Conservation (phyloP, 1,139 yeast species). For the Yamadazyma songkhlaensis region DNA sequence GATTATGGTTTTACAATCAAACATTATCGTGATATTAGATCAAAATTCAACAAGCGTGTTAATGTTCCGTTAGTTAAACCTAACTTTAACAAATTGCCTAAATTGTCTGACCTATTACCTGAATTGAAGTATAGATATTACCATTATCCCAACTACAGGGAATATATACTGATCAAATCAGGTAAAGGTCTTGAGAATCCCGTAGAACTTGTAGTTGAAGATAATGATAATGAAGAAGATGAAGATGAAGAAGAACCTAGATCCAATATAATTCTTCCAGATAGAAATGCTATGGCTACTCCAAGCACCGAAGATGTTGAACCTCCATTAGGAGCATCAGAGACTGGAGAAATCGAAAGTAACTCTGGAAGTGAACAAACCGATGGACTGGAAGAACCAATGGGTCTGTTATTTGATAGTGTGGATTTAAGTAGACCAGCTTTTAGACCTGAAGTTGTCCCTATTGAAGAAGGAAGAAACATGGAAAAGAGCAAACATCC, state of each 20-base stretch:
- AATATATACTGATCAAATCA: not conserved
- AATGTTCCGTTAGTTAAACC: slow-evolving; percentile 34
- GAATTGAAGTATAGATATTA: slow-evolving; percentile 29
- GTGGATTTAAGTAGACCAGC: slow-evolving; percentile 12
- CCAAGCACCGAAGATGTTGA: slow-evolving; percentile 6
- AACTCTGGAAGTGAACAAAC: slow-evolving; percentile 6
- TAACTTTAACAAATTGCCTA: slow-evolving; percentile 23
- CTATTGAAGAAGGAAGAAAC: not conserved
- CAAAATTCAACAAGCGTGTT: slow-evolving; percentile 10
- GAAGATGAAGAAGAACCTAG: slow-evolving; percentile 8
- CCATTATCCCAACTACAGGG: slow-evolving; percentile 22
- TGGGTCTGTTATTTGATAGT: slow-evolving; percentile 32
- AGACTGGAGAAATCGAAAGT: slow-evolving; percentile 7
- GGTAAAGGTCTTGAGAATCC: not conserved
- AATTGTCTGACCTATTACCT: slow-evolving; percentile 27
- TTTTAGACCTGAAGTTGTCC: slow-evolving; percentile 16
- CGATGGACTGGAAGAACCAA: slow-evolving; percentile 16
- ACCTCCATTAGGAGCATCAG: slow-evolving; percentile 6
- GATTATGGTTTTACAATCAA: slow-evolving; percentile 53
- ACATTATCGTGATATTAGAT: slow-evolving; percentile 17
- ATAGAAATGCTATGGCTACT: slow-evolving; percentile 4
- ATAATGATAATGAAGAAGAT: slow-evolving; percentile 2
- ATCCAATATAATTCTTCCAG: slow-evolving; percentile 1
- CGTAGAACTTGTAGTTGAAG: not conserved
- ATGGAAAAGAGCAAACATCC: slow-evolving; percentile 18